A percentile compares a stretch with the other conserved stretches of the same genome.
Evolutionary conservation across 805 yeast species (phyloP).

Genomic region (Kluyveromyces lactis): DNA sequence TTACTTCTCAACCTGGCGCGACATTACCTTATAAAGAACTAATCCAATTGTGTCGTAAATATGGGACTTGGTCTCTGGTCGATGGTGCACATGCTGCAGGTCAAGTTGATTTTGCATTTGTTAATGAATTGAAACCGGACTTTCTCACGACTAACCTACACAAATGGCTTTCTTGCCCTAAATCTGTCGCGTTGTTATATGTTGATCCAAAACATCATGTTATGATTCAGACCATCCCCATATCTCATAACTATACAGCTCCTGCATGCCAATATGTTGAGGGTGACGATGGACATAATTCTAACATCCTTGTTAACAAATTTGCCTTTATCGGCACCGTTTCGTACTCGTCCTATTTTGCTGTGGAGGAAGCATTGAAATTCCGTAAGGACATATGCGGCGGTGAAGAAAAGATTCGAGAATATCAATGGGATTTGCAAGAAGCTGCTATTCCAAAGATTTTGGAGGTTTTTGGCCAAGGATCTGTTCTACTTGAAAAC

Average conservation of each 20-base stretch:
- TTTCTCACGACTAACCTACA: constrained; percentile 56
- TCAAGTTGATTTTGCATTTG: constrained; percentile 33
- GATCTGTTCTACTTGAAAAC: constrained; percentile 27
- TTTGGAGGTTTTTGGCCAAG: constrained; percentile 33
- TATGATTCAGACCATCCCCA: constrained; percentile 47
- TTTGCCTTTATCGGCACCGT: constrained; percentile 46
- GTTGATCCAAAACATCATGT: constrained; percentile 45
- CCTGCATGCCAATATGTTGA: constrained; percentile 6
- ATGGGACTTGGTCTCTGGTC: constrained; percentile 44
- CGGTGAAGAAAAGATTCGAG: constrained; percentile 45
- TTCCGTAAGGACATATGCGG: constrained; percentile 43
- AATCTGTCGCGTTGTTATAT: constrained; percentile 51
- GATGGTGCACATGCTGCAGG: constrained; percentile 75
- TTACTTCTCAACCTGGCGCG: constrained; percentile 59
- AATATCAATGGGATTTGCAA: constrained; percentile 42
- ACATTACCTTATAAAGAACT: constrained; percentile 47
- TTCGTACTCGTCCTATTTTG: constrained; percentile 35
- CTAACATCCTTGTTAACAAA: constrained; percentile 31
- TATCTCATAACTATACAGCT: constrained; percentile 35
- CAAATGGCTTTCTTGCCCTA: constrained; percentile 58
- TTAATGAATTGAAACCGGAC: constrained; percentile 43
- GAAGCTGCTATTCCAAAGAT: constrained; percentile 34
- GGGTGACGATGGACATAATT: constrained; percentile 13
- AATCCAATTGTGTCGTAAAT: constrained; percentile 36
- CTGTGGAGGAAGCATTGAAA: constrained; percentile 41